Evolutionary conservation across 495 filamentous ascomycete genomes (phyloP).

Genomic region (Podospora bellae-mahoneyi): DNA sequence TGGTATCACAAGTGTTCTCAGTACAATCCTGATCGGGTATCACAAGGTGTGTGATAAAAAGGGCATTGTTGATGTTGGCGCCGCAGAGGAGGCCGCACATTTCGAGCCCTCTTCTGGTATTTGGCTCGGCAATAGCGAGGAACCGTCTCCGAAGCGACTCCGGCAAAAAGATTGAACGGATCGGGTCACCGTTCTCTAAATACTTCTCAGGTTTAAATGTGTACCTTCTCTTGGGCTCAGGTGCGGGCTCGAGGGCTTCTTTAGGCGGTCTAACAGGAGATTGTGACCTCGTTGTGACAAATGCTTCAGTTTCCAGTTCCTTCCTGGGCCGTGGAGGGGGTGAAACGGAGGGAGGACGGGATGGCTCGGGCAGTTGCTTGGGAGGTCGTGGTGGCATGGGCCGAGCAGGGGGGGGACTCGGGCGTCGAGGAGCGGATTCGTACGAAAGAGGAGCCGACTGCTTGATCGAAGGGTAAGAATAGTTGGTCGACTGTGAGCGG

Average conservation of each 20-base stretch:
- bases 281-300: slow-evolving; percentile 5
- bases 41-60: slow-evolving; percentile 82
- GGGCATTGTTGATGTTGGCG: slow-evolving; percentile 82
- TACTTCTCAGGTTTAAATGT: slow-evolving; percentile 84
- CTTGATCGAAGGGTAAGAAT: slow-evolving; percentile 50
- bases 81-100: slow-evolving; percentile 94
- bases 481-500: slow-evolving; percentile 23
- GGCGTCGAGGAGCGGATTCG: slow-evolving; percentile 24
- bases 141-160: slow-evolving; percentile 68
- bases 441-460: slow-evolving; percentile 46
- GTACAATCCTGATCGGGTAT: slow-evolving; percentile 90
- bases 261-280: background rate
- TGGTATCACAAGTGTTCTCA: slow-evolving; percentile 88
- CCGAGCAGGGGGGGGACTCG: slow-evolving; percentile 13
- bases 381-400: slow-evolving; percentile 45
- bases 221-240: slow-evolving; percentile 33
- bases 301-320: slow-evolving; percentile 28
- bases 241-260: slow-evolving; percentile 6
- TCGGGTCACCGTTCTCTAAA: slow-evolving; percentile 79
- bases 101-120: slow-evolving; percentile 79
- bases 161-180: slow-evolving; percentile 86
- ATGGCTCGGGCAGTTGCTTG: slow-evolving; percentile 33
- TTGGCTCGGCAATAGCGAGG: slow-evolving; percentile 64
- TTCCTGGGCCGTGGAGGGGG: background rate
- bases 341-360: background rate